Base-by-base conservation (phyloP, 208 protist genomes). In the Crithidia mellificae region DNA sequence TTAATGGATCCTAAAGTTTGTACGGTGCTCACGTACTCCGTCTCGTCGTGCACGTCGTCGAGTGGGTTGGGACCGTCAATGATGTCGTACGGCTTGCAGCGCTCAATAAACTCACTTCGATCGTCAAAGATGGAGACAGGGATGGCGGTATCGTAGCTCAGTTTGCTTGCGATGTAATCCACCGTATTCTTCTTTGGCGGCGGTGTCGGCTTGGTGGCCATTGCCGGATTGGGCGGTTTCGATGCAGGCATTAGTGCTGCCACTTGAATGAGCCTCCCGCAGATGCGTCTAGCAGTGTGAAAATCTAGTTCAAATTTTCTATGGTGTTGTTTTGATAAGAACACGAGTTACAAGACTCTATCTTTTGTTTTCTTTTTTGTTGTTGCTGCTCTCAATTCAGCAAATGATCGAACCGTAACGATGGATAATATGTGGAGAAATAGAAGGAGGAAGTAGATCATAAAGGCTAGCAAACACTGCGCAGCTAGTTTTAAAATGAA, bases 21-120 rank as follows among this genome's bases (percentile, higher is more conserved):
- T n/a, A 15, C 39, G 4, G 55, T 3, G 19, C 2, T 17, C 8
- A n/a, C 6, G 17, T 12, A n/a, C 22, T 43, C 24, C 0, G 27
- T 7, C 17, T 59, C 39, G 11, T 72, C 51, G 39, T 58, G 63
- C 0, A 38, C 29, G 17, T 81, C 76, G 30, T 81, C 80, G 49
- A 86, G 77, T 0, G 79, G 82, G 54, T 88, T 81, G 14, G 63
- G 68, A 0, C 81, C 87, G 22, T 84, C 82, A 46, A 93, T 88
- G 54, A 93, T 88, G 58, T 84, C 74, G 49, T 78, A 91, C 4
- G 75, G 80, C 52, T 91, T 88, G 61, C 74, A 90, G 27, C 72
- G 68, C 24, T 72, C 57, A 17, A 72, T 32, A 39, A 83, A 88
- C 27, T 72, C 61, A 17, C 61, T 69, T 20, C 72, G 63, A 50